These are phyloP conservation scores for Elymus sibiricus DNA, from an alignment of 176 grass and related monocot genomes.

Conservation along the genomic window DNA sequence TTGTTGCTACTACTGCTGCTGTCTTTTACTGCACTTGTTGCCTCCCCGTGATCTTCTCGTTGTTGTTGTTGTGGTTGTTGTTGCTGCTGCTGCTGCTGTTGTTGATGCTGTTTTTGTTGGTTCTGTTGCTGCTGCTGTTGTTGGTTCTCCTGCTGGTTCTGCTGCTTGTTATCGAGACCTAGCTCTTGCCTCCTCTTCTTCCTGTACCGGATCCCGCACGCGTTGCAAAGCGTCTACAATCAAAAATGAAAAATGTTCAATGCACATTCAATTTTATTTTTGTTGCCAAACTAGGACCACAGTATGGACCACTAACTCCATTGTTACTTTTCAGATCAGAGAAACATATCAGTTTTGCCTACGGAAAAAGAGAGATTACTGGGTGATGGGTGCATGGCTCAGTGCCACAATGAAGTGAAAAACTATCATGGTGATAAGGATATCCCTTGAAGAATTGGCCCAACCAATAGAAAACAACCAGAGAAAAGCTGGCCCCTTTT, in stretches of 20 bases:
- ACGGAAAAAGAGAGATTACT: neutral
- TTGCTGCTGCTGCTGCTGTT: neutral
- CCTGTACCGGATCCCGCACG: constrained; percentile 91
- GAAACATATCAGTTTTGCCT: neutral
- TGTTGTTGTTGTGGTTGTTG: neutral
- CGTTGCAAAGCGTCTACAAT: constrained; percentile 84
- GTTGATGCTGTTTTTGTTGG: neutral
- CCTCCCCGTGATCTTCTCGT: constrained; percentile 2
- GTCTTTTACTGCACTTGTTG: constrained; percentile 17
- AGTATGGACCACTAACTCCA: neutral
- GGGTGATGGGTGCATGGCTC: neutral
- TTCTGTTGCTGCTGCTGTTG: neutral
- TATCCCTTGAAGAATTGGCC: constrained; percentile 18
- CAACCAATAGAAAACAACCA: constrained; percentile 17
- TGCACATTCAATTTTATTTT: neutral
- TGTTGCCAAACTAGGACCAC: neutral
- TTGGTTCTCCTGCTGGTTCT: neutral
- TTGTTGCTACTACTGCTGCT: neutral
- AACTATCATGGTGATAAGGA: constrained; percentile 27
- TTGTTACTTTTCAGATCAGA: neutral
- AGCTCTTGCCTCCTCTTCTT: constrained; percentile 75
- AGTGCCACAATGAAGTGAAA: neutral
- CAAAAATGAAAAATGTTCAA: neutral
- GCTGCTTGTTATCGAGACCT: constrained; percentile 37
- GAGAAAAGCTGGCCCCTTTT: constrained; percentile 11